Conservation (phyloP, 331 rosid genomes). For the Arachis monticola region DNA sequence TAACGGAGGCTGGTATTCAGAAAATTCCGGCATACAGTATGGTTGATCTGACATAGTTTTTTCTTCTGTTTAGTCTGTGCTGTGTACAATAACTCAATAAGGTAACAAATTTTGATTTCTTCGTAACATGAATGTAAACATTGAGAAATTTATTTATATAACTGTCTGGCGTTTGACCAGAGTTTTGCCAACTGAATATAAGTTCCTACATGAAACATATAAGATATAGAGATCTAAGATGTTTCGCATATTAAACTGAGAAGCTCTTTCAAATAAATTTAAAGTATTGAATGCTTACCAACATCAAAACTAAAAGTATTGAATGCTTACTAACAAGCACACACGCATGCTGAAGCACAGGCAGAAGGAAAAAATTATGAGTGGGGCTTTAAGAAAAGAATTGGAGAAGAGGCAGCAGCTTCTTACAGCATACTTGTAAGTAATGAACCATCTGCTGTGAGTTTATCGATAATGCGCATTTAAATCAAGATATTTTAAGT, state of each 20-base stretch:
- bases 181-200: background rate
- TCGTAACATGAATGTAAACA: background rate
- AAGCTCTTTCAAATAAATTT: background rate
- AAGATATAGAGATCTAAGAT: background rate
- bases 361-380: background rate
- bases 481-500: too few species aligned
- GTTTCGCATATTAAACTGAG: background rate
- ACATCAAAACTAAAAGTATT: too few species aligned
- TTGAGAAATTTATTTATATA: background rate
- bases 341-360: background rate
- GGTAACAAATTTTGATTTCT: background rate
- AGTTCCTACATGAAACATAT: background rate
- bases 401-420: too few species aligned
- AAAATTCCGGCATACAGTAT: slow-evolving; percentile 75
- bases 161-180: background rate
- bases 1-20: slow-evolving; percentile 59
- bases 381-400: too few species aligned
- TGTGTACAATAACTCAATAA: background rate
- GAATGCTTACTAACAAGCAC: too few species aligned
- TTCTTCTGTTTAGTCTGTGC: slow-evolving; percentile 1
- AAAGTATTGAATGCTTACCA: background rate
- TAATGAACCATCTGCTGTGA: too few species aligned
- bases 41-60: slow-evolving; percentile 46
- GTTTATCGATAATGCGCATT: too few species aligned
- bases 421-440: too few species aligned